These are phyloP conservation scores for Arctium minus DNA, from an alignment of 129 eudicot genomes.

Conservation along the genomic window DNA sequence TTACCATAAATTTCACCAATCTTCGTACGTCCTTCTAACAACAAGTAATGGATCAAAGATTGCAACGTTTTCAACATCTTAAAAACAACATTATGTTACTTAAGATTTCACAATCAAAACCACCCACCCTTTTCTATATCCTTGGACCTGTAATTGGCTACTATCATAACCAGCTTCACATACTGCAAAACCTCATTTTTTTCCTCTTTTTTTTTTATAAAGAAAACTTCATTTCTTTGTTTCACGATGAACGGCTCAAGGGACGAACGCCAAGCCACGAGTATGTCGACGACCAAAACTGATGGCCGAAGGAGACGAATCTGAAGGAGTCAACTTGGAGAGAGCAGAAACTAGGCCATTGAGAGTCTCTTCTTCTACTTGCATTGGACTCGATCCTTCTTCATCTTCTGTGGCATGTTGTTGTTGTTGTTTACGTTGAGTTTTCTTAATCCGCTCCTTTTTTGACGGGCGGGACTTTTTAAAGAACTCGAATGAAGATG, in stretches of 20 bases:
- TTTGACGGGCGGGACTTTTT: constrained; percentile 71
- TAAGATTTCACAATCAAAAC: not conserved
- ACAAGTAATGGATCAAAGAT: not conserved
- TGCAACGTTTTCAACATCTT: not conserved
- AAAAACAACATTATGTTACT: not conserved
- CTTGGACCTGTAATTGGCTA: not conserved
- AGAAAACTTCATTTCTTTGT: constrained; percentile 19
- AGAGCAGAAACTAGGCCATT: constrained; percentile 71
- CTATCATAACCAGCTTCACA: not conserved
- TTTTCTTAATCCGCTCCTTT: constrained; percentile 66
- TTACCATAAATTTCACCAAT: too few species aligned
- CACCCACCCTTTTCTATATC: not conserved
- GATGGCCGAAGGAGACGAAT: constrained; percentile 62
- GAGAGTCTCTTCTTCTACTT: constrained; percentile 68
- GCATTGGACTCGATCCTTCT: constrained; percentile 59
- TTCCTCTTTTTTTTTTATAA: not conserved
- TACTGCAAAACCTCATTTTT: not conserved
- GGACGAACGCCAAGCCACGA: constrained; percentile 82
- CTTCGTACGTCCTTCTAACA: too few species aligned
- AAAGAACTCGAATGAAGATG: constrained; percentile 72
- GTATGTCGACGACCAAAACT: constrained; percentile 82
- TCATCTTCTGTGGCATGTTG: constrained; percentile 5
- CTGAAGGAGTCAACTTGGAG: constrained; percentile 70
- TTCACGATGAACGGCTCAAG: constrained; percentile 64
- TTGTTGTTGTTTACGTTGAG: constrained; percentile 42